These are phyloP conservation scores for Coix lacrymajobi DNA, from an alignment of 176 grass and related monocot species.

Conservation along the genomic window DNA sequence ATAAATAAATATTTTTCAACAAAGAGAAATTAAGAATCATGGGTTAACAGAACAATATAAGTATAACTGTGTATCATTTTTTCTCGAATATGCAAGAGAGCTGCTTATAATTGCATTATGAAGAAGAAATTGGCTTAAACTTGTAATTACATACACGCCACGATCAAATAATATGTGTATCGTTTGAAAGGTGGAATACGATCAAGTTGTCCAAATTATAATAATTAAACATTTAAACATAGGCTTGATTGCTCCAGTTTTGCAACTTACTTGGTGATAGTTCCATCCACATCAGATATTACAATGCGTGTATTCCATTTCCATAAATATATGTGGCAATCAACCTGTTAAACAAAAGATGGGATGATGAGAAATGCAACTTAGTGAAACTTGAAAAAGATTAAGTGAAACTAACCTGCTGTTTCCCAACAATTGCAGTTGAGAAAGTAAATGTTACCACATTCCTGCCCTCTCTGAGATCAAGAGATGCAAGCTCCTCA, in stretches of 20 bases:
- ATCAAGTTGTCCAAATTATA: not conserved
- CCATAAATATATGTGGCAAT: conserved; percentile 93
- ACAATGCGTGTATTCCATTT: conserved; percentile 85
- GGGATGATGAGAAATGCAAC: conserved; percentile 14
- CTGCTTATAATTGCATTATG: not conserved
- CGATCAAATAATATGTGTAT: not conserved
- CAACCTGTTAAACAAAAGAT: conserved; percentile 53
- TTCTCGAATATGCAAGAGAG: not conserved
- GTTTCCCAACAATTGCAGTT: conserved; percentile 81
- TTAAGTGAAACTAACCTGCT: conserved; percentile 52
- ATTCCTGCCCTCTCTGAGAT: conserved; percentile 86
- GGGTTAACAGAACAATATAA: conserved; percentile 1
- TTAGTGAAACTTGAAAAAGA: conserved; percentile 1
- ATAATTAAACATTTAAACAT: conserved; percentile 6
- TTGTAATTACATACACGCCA: not conserved
- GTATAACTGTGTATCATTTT: not conserved
- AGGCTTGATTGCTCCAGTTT: not conserved
- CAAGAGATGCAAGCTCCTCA: conserved; percentile 73
- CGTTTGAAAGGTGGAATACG: not conserved
- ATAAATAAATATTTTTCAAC: conserved; percentile 5
- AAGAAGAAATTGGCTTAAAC: not conserved
- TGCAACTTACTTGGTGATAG: conserved; percentile 89
- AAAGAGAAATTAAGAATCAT: not conserved
- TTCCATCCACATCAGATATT: conserved; percentile 98
- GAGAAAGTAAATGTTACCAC: conserved; percentile 85